These are phyloP conservation scores for Citrus sp. DNA, from an alignment of 345 rosid species.

Conservation along the genomic window DNA sequence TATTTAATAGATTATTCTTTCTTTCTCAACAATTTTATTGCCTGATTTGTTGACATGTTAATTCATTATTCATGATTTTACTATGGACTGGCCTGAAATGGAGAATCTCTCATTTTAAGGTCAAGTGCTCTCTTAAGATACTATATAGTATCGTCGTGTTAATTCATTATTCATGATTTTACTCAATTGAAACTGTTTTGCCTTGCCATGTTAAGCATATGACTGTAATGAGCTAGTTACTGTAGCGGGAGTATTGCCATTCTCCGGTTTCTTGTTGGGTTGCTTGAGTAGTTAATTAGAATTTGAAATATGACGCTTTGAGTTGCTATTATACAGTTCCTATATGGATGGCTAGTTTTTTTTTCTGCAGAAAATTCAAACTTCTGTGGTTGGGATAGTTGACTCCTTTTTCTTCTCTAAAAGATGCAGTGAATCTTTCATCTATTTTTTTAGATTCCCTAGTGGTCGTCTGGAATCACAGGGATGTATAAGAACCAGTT, in stretches of 20 bases:
- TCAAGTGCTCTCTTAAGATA: background rate
- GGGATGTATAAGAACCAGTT: slow-evolving; percentile 46
- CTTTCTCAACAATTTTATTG: background rate
- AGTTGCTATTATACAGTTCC: background rate
- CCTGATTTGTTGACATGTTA: background rate
- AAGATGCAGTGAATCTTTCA: background rate
- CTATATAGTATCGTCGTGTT: background rate
- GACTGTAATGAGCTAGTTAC: background rate
- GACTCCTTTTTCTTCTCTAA: background rate
- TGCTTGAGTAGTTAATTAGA: background rate
- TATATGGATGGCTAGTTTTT: background rate
- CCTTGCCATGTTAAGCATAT: background rate
- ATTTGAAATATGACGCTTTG: background rate
- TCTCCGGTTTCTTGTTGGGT: background rate
- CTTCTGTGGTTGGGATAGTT: background rate
- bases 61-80: too few species aligned
- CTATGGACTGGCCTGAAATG: background rate
- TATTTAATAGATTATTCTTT: background rate
- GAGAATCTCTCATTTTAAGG: background rate
- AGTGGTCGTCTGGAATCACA: slow-evolving; percentile 11
- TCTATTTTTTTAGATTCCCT: slow-evolving; percentile 1
- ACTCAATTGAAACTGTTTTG: background rate
- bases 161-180: background rate
- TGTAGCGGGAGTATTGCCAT: background rate
- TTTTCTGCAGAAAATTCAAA: background rate